These are phyloP conservation scores for Malassezia nana DNA, from an alignment of 1,284 basidiomycete species.

Conservation along the genomic window DNA sequence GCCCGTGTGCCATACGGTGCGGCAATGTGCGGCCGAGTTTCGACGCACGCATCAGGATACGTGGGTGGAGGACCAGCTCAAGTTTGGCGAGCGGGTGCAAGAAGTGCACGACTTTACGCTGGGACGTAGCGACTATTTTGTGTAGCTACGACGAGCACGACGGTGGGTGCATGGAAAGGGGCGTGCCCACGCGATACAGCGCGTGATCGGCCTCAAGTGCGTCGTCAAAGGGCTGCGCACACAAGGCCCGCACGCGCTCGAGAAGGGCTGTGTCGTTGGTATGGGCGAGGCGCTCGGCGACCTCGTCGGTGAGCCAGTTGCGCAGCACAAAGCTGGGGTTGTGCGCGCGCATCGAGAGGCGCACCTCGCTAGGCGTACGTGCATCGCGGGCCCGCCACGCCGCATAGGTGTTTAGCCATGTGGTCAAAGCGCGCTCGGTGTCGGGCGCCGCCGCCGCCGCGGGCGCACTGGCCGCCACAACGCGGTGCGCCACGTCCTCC, in stretches of 20 bases:
- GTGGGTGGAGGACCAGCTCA: conserved; percentile 79
- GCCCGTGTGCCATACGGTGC: conserved; percentile 81
- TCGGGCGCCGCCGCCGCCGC: conserved; percentile 17
- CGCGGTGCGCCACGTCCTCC: neutral
- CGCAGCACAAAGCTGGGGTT: conserved; percentile 43
- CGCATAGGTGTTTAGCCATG: conserved; percentile 30
- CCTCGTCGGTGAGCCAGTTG: conserved; percentile 44
- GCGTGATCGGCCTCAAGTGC: conserved; percentile 52
- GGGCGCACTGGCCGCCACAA: neutral
- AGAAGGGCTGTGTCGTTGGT: conserved; percentile 35
- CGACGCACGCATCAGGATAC: conserved; percentile 55
- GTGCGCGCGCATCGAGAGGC: conserved; percentile 20
- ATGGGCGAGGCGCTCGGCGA: conserved; percentile 29
- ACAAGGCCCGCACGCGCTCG: conserved; percentile 33
- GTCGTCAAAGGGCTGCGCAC: conserved; percentile 30
- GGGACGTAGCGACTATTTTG: conserved; percentile 45
- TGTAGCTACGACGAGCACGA: conserved; percentile 42
- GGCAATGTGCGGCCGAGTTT: conserved; percentile 76
- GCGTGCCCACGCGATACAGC: conserved; percentile 29
- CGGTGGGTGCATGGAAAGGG: conserved; percentile 28
- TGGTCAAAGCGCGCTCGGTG: conserved; percentile 19
- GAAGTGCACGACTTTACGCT: conserved; percentile 42
- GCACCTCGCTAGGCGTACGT: conserved; percentile 17
- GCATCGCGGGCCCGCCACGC: conserved; percentile 23
- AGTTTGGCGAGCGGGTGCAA: conserved; percentile 60